These are phyloP conservation scores for Didymella lethalis DNA, from an alignment of 2,329 filamentous ascomycete species.

Conservation along the genomic window DNA sequence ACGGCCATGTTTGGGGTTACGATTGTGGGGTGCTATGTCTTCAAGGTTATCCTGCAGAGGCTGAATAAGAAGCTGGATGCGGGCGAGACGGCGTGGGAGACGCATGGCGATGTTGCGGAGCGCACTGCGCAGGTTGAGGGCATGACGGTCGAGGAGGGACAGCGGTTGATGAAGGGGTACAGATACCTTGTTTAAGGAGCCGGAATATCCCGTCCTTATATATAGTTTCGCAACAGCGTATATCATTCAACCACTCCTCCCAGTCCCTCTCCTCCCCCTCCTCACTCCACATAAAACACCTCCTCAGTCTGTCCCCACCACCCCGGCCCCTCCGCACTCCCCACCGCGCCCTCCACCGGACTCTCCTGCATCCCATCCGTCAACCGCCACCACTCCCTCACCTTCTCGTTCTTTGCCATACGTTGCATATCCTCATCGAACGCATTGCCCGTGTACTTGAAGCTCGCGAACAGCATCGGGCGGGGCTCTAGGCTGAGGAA, in stretches of 20 bases:
- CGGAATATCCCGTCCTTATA: background rate
- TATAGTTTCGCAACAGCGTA: background rate
- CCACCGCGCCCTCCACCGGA: constrained; percentile 60
- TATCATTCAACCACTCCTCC: no score
- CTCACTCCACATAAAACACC: constrained; percentile 65
- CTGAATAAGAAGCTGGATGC: constrained; percentile 47
- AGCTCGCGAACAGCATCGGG: constrained; percentile 72
- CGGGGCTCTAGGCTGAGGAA: constrained; percentile 70
- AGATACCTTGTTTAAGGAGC: constrained; percentile 41
- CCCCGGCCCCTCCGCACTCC: constrained; percentile 44
- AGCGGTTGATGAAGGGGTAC: constrained; percentile 40
- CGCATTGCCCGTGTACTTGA: constrained; percentile 80
- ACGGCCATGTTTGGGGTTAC: constrained; percentile 70
- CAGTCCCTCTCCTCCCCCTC: no score
- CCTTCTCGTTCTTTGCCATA: constrained; percentile 76
- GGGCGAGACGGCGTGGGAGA: constrained; percentile 40
- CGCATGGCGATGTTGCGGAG: constrained; percentile 39
- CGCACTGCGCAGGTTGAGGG: constrained; percentile 43
- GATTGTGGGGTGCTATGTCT: constrained; percentile 58
- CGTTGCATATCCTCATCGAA: constrained; percentile 77
- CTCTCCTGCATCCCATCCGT: constrained; percentile 76
- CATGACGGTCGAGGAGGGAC: constrained; percentile 40
- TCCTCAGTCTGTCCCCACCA: constrained; percentile 77
- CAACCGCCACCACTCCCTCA: constrained; percentile 82
- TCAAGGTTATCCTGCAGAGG: constrained; percentile 38